A percentile compares a stretch with the other conserved stretches of the same genome.
Conservation (phyloP, 192 early-diverging fungal genomes). For the Fimicolochytrium jonesii region DNA sequence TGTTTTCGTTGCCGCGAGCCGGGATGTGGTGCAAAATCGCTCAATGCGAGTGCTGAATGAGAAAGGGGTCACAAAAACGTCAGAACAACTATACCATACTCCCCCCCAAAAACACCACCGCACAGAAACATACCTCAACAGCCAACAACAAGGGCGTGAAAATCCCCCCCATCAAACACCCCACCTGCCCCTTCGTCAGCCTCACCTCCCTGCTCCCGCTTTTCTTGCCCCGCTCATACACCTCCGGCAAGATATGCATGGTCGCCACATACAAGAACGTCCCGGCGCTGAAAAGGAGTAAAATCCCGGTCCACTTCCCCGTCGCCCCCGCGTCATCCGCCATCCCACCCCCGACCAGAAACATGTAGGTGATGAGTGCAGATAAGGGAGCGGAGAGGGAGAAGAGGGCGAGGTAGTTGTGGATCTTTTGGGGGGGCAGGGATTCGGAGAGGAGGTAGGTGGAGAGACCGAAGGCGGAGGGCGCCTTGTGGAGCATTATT, state of each 20-base stretch:
- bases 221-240: conserved; percentile 28
- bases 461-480: conserved; percentile 84
- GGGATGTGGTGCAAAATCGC: too few species aligned
- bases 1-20: too few species aligned
- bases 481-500: conserved; percentile 95
- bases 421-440: conserved; percentile 52
- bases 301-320: conserved; percentile 72
- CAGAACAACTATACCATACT: too few species aligned
- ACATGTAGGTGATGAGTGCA: conserved; percentile 58
- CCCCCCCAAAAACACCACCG: too few species aligned
- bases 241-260: conserved; percentile 72
- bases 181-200: conserved; percentile 18
- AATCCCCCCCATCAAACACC: conserved; percentile 22
- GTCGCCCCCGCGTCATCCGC: conserved; percentile 25
- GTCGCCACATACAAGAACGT: conserved; percentile 89
- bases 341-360: conserved; percentile 23
- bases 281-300: conserved; percentile 82
- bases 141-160: conserved; percentile 28
- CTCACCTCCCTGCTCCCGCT: background rate
- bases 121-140: conserved; percentile 31
- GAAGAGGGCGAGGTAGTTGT: conserved; percentile 75
- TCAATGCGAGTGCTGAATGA: too few species aligned
- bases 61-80: too few species aligned
- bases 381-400: conserved; percentile 80
- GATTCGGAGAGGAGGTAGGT: conserved; percentile 78